Base-by-base conservation (phyloP, 1,284 basidiomycete species). In the Ceratobasidium sp. region DNA sequence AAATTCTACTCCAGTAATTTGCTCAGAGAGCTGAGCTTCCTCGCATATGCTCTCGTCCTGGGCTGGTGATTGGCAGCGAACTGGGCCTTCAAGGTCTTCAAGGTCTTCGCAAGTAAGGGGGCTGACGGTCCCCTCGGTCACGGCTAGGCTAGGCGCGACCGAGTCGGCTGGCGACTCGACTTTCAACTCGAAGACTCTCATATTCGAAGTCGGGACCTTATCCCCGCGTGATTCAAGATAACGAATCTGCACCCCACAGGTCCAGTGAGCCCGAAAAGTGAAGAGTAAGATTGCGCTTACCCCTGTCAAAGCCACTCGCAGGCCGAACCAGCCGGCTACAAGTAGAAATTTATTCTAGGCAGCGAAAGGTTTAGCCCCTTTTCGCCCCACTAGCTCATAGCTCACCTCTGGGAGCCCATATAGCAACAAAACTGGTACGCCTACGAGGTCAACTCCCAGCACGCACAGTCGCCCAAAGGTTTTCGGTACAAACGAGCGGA, bases 401-500 rank as follows among this genome's bases (percentile, higher is more conserved):
- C 66, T 14, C 22, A 71, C 66, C 66, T 71, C 39, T 14, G 66
- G 66, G 19, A 71, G 22, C 4, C 66, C 66, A 56, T 58, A 56
- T 2, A 71, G 16, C 27, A 71, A 37, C n/a, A 71, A 22, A 8
- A 71, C 54, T n/a, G 66, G 66, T 11, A 71, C 54, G 9, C 66
- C 66, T 4, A 71, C 66, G 5, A 71, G 19, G 41, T 71, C 66
- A 39, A 71, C 54, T 3, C 66, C 66, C 13, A 71, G 54, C 16
- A 71, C 29, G n/a, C 66, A 71, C 14, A 71, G 43, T 34, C 66
- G 53, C 16, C 54, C 54, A n/a, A 71, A 37, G 19, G 54, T 58
- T 24, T 34, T 39, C 13, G 66, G 66, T n/a, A 31, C 41, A 29
- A 71, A 71, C 41, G 66, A 71, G n/a, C 22, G 54, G 27, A 22